Evolutionary conservation across 208 protist species (phyloP).

Genomic region (Acanthamoeba healyi): DNA sequence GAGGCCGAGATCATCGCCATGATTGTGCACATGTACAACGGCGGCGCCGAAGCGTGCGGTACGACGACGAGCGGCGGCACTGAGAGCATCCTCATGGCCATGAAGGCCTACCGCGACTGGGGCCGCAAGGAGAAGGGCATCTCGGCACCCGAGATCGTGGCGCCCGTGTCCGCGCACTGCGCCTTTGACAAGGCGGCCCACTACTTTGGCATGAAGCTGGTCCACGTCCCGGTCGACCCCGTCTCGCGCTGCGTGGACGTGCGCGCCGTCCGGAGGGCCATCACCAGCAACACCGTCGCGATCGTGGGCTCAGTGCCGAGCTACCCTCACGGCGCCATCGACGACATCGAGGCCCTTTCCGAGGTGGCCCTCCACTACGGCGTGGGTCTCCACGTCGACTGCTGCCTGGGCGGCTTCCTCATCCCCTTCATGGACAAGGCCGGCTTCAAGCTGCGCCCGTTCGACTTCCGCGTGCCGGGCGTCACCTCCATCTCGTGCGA

Average conservation of each 20-base stretch:
- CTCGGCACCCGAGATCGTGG: conserved; percentile 92
- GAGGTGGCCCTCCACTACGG: conserved; percentile 92
- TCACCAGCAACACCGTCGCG: conserved; percentile 96
- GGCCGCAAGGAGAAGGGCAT: conserved; percentile 90
- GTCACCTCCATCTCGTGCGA: conserved; percentile 99
- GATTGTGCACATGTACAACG: conserved; percentile 96
- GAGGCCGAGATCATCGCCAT: conserved; percentile 98
- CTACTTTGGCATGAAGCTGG: conserved; percentile 97
- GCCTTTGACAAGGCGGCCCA: conserved; percentile 98
- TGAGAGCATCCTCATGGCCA: conserved; percentile 96
- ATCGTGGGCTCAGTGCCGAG: conserved; percentile 96
- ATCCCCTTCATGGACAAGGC: conserved; percentile 96
- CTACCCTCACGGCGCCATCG: conserved; percentile 96
- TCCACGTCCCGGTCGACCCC: conserved; percentile 94
- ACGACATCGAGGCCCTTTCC: conserved; percentile 91
- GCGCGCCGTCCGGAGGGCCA: conserved; percentile 92
- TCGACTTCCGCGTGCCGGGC: conserved; percentile 96
- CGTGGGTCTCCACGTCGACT: conserved; percentile 98
- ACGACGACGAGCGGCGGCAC: conserved; percentile 94
- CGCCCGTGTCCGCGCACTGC: conserved; percentile 95
- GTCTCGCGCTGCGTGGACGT: conserved; percentile 92
- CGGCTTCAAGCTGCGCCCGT: conserved; percentile 88
- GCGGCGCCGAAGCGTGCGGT: conserved; percentile 95
- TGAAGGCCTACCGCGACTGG: conserved; percentile 97
- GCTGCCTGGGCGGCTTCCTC: conserved; percentile 98